Evolutionary conservation across 257 asterid species (phyloP).

Genomic region (Nemophila menziesii): DNA sequence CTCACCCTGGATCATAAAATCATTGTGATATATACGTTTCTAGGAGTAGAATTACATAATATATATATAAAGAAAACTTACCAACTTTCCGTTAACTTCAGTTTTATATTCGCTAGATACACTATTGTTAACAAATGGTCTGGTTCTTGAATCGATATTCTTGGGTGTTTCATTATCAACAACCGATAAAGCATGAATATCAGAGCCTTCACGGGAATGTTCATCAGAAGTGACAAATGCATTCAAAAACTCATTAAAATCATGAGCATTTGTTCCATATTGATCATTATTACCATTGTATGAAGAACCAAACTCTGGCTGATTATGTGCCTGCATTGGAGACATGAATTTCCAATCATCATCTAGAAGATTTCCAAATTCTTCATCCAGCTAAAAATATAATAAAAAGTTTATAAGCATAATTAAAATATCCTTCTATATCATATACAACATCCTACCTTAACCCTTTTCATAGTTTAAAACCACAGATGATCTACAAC

Average conservation of each 20-base stretch:
- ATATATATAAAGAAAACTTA: constrained; percentile 15
- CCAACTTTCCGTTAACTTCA: constrained; percentile 44
- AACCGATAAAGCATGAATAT: constrained; percentile 7
- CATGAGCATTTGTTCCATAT: background rate
- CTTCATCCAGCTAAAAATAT: too few relatives aligned
- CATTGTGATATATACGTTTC: background rate
- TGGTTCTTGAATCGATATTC: background rate
- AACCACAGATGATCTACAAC: too few relatives aligned
- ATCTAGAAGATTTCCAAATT: constrained; percentile 27
- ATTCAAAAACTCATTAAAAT: constrained; percentile 1
- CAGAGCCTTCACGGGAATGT: background rate
- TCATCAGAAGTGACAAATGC: background rate
- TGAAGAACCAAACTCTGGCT: too few relatives aligned
- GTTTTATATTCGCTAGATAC: constrained; percentile 45
- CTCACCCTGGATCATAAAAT: constrained; percentile 22
- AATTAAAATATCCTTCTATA: too few relatives aligned
- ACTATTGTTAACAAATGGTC: constrained; percentile 1
- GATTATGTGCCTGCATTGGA: too few relatives aligned
- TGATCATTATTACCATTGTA: too few relatives aligned
- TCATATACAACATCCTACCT: too few relatives aligned
- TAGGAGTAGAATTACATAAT: background rate
- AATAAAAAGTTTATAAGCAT: too few relatives aligned
- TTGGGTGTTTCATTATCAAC: constrained; percentile 12
- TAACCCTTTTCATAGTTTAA: too few relatives aligned
- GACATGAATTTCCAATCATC: constrained; percentile 12